Percentiles rank a stretch among this genome's conserved stretches.
These are phyloP conservation scores for Ophiocordyceps camponoti-floridani DNA, from an alignment of 2,329 filamentous ascomycete species.

Conservation along the genomic window DNA sequence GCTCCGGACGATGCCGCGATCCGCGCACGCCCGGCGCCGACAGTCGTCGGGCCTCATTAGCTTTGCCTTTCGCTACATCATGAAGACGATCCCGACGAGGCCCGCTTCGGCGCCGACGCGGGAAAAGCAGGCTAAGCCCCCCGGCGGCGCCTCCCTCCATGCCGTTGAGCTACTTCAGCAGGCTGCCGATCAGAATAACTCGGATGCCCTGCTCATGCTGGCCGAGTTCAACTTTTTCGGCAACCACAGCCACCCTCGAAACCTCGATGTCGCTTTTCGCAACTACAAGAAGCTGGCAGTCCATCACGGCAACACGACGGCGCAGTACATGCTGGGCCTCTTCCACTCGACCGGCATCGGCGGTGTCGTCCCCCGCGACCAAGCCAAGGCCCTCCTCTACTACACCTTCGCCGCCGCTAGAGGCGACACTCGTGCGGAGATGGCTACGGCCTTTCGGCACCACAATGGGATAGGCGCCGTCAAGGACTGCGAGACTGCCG, in stretches of 20 bases:
- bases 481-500: slow-evolving; percentile 69
- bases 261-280: slow-evolving; percentile 63
- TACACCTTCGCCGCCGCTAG: slow-evolving; percentile 82
- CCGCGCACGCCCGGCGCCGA: slow-evolving; percentile 23
- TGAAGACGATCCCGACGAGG: slow-evolving; percentile 31
- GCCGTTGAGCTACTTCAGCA: slow-evolving; percentile 34
- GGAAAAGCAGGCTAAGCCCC: slow-evolving; percentile 10
- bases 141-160: slow-evolving; percentile 26
- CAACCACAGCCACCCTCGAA: slow-evolving; percentile 73
- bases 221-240: slow-evolving; percentile 95
- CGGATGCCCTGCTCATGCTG: slow-evolving; percentile 76
- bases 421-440: slow-evolving; percentile 72
- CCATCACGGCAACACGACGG: slow-evolving; percentile 70
- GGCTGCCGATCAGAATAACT: slow-evolving; percentile 38
- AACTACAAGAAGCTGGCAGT: slow-evolving; percentile 66
- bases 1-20: slow-evolving; percentile 29
- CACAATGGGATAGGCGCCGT: slow-evolving; percentile 71
- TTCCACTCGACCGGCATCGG: slow-evolving; percentile 92
- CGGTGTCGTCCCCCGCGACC: slow-evolving; percentile 61
- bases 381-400: slow-evolving; percentile 82
- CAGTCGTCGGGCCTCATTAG: slow-evolving; percentile 25
- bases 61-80: slow-evolving; percentile 22
- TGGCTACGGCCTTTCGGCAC: slow-evolving; percentile 81
- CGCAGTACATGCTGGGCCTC: slow-evolving; percentile 87
- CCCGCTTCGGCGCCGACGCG: slow-evolving; percentile 27